Conservation (phyloP, 768 basidiomycete species). For the Rhodosporidiobolus sp. region DNA sequence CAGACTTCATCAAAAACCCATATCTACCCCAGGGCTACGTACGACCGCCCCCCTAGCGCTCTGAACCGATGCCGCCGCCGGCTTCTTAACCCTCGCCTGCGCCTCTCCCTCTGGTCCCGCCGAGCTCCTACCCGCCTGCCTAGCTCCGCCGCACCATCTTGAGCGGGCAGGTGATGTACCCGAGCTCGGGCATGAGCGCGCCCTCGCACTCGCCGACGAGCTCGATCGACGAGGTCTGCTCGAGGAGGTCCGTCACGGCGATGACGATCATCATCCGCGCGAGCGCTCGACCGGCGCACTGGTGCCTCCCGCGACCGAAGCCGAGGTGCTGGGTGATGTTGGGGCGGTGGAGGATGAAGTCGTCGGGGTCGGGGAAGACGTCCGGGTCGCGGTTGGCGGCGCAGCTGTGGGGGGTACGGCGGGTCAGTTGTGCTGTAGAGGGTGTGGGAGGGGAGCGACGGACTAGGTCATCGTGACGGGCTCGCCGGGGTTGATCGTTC, state of each 20-base stretch:
- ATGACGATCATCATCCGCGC: conserved; percentile 18
- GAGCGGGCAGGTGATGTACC: conserved; percentile 9
- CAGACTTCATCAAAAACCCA: too few relatives aligned
- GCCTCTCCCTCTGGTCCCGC: too few relatives aligned
- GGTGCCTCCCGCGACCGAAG: conserved; percentile 29
- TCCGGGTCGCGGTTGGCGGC: conserved; percentile 33
- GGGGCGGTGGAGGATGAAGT: conserved; percentile 21
- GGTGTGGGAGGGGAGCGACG: too few relatives aligned
- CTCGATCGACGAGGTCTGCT: neutral
- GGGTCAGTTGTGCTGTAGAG: neutral
- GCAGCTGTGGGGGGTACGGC: neutral
- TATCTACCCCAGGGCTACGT: too few relatives aligned
- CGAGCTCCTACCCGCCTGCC: neutral
- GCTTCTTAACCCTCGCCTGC: too few relatives aligned
- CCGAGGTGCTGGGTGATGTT: conserved; percentile 34
- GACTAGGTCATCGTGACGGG: conserved; percentile 33
- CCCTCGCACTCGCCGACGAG: neutral
- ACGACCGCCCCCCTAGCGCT: too few relatives aligned
- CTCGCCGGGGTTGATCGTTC: conserved; percentile 21
- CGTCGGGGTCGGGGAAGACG: conserved; percentile 24
- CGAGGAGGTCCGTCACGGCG: neutral
- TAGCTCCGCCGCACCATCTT: neutral
- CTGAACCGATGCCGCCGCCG: too few relatives aligned
- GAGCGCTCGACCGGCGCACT: conserved; percentile 26
- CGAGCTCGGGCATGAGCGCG: conserved; percentile 18